Evolutionary conservation across 139 green algal species (phyloP).

Genomic region (Ostreobium quekettii): DNA sequence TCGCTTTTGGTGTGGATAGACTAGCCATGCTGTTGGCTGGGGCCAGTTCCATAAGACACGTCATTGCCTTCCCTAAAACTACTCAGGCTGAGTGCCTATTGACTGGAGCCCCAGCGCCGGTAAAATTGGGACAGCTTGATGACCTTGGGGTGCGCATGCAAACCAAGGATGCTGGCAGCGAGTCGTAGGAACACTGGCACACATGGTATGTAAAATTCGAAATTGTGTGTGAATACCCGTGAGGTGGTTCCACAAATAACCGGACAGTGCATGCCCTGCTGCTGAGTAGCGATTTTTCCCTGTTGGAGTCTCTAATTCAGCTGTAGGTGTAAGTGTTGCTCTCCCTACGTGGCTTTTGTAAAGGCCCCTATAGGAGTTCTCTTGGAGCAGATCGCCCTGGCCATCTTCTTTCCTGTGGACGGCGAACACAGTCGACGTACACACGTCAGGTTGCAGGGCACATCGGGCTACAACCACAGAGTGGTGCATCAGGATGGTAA

Average conservation of each 20-base stretch:
- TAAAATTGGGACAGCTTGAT: conserved; percentile 25
- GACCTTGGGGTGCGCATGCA: conserved; percentile 6
- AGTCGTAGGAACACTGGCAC: too few relatives aligned
- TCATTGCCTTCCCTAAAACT: conserved; percentile 99
- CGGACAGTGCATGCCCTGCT: too few relatives aligned
- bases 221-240: too few relatives aligned
- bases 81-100: conserved; percentile 76
- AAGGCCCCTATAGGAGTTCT: conserved; percentile 28
- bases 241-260: too few relatives aligned
- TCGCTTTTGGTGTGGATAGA: conserved; percentile 90
- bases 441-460: neutral
- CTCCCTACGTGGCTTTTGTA: conserved; percentile 12
- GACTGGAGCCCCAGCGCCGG: conserved; percentile 53
- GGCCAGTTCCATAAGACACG: conserved; percentile 82
- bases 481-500: neutral
- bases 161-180: too few relatives aligned
- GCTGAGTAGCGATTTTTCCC: too few relatives aligned
- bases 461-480: neutral
- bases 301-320: too few relatives aligned
- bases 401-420: conserved; percentile 12
- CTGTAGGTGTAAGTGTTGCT: too few relatives aligned
- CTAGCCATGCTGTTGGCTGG: conserved; percentile 87
- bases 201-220: too few relatives aligned
- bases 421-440: too few relatives aligned
- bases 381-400: conserved; percentile 19